Percentiles rank a stretch among this genome's conserved stretches.
phyloP scores from a whole-genome alignment of 2,329 filamentous ascomycete species.

The Aspergillus fischeri region DNA sequence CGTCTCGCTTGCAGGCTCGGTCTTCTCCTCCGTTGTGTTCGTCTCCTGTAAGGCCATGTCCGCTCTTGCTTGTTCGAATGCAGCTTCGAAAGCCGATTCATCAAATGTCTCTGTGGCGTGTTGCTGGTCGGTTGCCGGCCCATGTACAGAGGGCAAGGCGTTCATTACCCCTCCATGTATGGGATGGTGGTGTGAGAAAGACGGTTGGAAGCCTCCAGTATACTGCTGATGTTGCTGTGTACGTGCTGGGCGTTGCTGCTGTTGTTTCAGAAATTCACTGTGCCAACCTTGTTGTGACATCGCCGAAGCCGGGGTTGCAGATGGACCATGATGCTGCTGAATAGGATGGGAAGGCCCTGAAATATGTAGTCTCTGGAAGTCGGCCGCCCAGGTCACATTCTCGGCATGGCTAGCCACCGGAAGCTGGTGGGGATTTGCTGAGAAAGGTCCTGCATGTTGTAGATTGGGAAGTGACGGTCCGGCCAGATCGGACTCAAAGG shows the following conservation, averaged over 20 bases:
- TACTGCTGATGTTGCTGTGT: slow-evolving; percentile 20
- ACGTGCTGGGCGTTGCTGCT: slow-evolving; percentile 23
- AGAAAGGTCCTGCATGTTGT: slow-evolving; percentile 33
- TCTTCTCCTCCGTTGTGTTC: slow-evolving; percentile 13
- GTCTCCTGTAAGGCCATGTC: slow-evolving; percentile 30
- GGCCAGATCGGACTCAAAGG: slow-evolving; percentile 53
- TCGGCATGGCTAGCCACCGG: slow-evolving; percentile 20
- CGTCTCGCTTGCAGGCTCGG: slow-evolving; percentile 12
- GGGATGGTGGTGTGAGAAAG: slow-evolving; percentile 24
- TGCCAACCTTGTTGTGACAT: slow-evolving; percentile 51
- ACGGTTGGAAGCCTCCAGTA: slow-evolving; percentile 24
- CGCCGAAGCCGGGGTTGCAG: slow-evolving; percentile 31
- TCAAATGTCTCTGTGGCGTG: slow-evolving; percentile 34
- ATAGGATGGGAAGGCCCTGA: slow-evolving; percentile 40
- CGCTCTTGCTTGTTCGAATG: slow-evolving; percentile 40
- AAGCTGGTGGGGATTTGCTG: slow-evolving; percentile 20
- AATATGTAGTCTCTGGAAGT: slow-evolving; percentile 45
- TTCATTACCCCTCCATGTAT: slow-evolving; percentile 21
- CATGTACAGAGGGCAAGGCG: slow-evolving; percentile 23
- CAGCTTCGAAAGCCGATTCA: slow-evolving; percentile 44
- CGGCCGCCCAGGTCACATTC: slow-evolving; percentile 39
- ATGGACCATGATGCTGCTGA: slow-evolving; percentile 46
- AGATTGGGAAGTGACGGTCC: slow-evolving; percentile 33
- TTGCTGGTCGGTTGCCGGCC: slow-evolving; percentile 16
- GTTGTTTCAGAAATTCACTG: slow-evolving; percentile 53